Percentiles rank a stretch among this genome's conserved stretches.
Conservation (phyloP, 163 green algal genomes). For the Botryococcus braunii region DNA sequence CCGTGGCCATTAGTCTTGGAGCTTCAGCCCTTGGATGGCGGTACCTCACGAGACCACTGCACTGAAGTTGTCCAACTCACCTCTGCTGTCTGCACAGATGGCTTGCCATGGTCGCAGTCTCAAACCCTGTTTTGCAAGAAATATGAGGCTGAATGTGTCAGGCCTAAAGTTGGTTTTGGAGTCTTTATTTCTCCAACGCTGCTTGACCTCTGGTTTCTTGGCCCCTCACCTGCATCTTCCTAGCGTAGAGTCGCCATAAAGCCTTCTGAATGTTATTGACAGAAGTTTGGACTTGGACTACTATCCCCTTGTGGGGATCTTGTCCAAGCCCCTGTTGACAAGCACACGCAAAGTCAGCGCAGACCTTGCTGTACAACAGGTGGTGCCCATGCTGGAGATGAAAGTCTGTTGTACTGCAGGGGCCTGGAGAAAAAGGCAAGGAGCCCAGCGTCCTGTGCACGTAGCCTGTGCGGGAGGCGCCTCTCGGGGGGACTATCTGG, state of each 20-base stretch:
- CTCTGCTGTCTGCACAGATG: not conserved
- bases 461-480: slow-evolving; percentile 5
- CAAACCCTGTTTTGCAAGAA: not conserved
- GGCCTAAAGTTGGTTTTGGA: no score
- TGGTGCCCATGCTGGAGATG: not conserved
- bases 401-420: not conserved
- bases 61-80: not conserved
- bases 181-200: no score
- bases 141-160: no score
- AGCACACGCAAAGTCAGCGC: not conserved
- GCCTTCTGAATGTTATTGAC: no score
- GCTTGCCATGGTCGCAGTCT: not conserved
- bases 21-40: not conserved
- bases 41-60: not conserved
- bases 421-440: no score
- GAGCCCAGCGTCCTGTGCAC: no score
- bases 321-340: not conserved
- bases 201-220: no score
- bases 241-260: no score
- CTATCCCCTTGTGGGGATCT: not conserved
- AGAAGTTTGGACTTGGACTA: not conserved
- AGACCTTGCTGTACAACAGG: not conserved
- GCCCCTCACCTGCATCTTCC: no score
- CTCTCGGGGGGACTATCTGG: not conserved
- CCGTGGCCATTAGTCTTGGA: slow-evolving; percentile 5